These are phyloP conservation scores for Ananas comosus DNA, from an alignment of 176 grass and related monocot genomes.

Conservation along the genomic window DNA sequence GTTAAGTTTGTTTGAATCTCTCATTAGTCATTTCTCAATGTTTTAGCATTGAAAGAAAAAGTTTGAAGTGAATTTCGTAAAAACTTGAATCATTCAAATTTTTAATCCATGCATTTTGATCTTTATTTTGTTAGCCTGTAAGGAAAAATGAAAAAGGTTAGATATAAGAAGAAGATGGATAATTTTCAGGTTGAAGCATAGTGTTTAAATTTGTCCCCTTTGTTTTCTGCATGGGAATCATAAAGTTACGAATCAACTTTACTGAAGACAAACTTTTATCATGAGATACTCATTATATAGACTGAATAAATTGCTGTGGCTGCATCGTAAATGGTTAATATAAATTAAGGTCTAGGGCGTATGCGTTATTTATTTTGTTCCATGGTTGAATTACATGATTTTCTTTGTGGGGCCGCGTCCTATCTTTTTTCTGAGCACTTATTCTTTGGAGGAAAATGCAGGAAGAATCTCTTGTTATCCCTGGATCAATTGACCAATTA, in stretches of 20 bases:
- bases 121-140: too few relatives aligned
- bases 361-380: background rate
- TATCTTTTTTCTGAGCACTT: slow-evolving; percentile 15
- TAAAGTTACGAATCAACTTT: background rate
- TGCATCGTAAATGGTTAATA: background rate
- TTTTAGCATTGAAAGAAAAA: too few relatives aligned
- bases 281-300: background rate
- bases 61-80: too few relatives aligned
- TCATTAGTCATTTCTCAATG: too few relatives aligned
- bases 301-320: background rate
- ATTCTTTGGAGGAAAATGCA: slow-evolving; percentile 24
- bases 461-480: slow-evolving; percentile 70
- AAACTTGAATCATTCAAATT: too few relatives aligned
- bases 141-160: too few relatives aligned
- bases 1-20: too few relatives aligned
- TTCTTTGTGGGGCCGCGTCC: background rate
- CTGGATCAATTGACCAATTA: slow-evolving; percentile 65
- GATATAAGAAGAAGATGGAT: too few relatives aligned
- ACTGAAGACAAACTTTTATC: background rate
- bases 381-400: background rate
- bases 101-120: too few relatives aligned
- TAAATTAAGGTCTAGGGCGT: background rate
- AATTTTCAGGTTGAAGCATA: too few relatives aligned
- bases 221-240: background rate
- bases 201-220: too few relatives aligned